Evolutionary conservation across 106 monocot species (phyloP).

Genomic region (Agapanthus africanus): DNA sequence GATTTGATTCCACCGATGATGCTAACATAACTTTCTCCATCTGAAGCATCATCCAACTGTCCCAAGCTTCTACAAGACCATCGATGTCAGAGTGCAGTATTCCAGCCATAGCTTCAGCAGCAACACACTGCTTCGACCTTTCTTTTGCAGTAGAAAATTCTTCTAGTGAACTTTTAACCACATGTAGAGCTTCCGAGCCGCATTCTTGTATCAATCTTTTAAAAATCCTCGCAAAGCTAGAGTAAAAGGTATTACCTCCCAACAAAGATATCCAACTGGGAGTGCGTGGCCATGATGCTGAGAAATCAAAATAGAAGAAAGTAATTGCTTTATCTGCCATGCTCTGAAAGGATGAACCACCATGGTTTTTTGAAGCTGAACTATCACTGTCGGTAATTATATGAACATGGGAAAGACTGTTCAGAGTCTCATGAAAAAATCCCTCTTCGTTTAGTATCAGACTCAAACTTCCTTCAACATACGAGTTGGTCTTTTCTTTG

Average conservation of each 20-base stretch:
- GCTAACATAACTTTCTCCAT: constrained; percentile 64
- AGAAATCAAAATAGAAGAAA: constrained; percentile 95
- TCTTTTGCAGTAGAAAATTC: constrained; percentile 74
- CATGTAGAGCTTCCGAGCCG: constrained; percentile 52
- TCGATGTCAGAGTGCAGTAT: constrained; percentile 82
- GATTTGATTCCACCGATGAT: constrained; percentile 77
- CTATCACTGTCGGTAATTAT: constrained; percentile 71
- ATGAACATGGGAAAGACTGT: constrained; percentile 89
- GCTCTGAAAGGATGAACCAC: constrained; percentile 67
- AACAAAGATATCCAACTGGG: constrained; percentile 83
- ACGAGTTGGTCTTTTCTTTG: constrained; percentile 20
- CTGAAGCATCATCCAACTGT: constrained; percentile 65
- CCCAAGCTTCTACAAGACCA: constrained; percentile 66
- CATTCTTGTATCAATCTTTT: constrained; percentile 86
- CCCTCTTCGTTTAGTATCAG: constrained; percentile 61
- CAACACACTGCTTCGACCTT: constrained; percentile 95
- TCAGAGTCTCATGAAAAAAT: constrained; percentile 69
- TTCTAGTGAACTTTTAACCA: constrained; percentile 43
- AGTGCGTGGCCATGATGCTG: constrained; percentile 92
- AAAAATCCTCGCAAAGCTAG: constrained; percentile 87
- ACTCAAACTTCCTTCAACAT: constrained; percentile 31
- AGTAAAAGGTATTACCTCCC: constrained; percentile 64
- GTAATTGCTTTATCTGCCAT: constrained; percentile 78
- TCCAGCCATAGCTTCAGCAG: constrained; percentile 90
- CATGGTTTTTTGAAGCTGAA: constrained; percentile 50